Conservation (phyloP, 352 stramenopile genomes). For the Phytophthora foliorum region DNA sequence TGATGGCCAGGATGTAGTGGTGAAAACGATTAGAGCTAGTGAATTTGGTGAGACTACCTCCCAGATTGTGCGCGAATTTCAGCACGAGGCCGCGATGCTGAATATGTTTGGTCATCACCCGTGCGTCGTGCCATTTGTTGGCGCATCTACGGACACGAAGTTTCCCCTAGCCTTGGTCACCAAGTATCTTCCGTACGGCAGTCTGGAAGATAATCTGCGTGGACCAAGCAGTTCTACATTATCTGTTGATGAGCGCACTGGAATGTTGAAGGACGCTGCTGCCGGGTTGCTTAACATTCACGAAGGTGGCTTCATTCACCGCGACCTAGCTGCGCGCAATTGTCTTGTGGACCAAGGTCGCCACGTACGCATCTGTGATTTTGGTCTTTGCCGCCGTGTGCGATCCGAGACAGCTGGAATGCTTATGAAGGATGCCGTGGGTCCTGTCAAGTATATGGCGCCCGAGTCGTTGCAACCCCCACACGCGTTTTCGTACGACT, state of each 20-base stretch:
- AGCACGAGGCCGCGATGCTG: conserved; percentile 82
- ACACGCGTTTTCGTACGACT: conserved; percentile 80
- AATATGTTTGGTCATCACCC: conserved; percentile 89
- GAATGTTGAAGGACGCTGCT: conserved; percentile 80
- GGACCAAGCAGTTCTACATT: conserved; percentile 33
- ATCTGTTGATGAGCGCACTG: conserved; percentile 57
- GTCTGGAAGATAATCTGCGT: conserved; percentile 75
- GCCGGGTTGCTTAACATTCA: conserved; percentile 86
- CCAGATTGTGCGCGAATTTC: conserved; percentile 85
- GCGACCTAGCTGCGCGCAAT: conserved; percentile 83
- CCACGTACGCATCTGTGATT: conserved; percentile 82
- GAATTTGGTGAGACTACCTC: conserved; percentile 80
- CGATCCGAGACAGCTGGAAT: conserved; percentile 55
- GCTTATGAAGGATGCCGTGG: conserved; percentile 73
- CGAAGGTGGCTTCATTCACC: conserved; percentile 87
- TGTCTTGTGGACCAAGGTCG: conserved; percentile 75
- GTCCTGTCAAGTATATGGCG: conserved; percentile 88
- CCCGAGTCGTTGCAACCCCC: conserved; percentile 82
- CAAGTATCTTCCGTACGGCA: conserved; percentile 79
- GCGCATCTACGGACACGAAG: conserved; percentile 73
- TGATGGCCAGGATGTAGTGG: conserved; percentile 77
- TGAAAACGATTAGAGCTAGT: conserved; percentile 84
- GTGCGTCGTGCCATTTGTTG: conserved; percentile 85
- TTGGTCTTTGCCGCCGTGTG: conserved; percentile 79
- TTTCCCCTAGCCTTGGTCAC: conserved; percentile 78